Evolutionary conservation across 345 rosid species (phyloP).

Genomic region (Eucalyptus cloeziana): DNA sequence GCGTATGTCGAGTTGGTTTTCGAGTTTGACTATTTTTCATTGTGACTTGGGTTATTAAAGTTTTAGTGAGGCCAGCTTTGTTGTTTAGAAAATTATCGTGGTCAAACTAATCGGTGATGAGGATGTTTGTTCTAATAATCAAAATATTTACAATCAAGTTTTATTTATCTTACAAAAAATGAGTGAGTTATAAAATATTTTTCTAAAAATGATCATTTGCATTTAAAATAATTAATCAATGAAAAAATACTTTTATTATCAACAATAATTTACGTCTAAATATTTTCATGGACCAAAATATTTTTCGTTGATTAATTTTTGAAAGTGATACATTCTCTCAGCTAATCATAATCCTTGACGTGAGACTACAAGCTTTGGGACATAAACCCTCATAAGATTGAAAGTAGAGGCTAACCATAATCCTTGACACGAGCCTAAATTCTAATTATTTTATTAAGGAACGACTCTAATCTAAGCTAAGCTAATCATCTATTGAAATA

Average conservation of each 20-base stretch:
- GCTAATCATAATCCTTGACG: too few relatives aligned
- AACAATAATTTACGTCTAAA: not conserved
- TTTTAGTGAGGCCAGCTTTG: not conserved
- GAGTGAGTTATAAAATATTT: not conserved
- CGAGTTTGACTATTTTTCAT: not conserved
- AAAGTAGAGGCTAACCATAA: too few relatives aligned
- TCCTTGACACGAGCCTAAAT: too few relatives aligned
- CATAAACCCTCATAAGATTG: too few relatives aligned
- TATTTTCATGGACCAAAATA: not conserved
- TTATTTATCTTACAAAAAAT: not conserved
- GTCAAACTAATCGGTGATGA: not conserved
- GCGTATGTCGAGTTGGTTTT: not conserved
- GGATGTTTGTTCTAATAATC: not conserved
- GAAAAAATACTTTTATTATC: not conserved
- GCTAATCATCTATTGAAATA: too few relatives aligned
- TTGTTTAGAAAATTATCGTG: not conserved
- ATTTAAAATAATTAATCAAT: not conserved
- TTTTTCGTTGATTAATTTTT: not conserved
- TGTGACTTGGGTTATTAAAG: not conserved
- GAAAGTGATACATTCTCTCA: rapidly evolving
- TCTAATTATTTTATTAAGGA: too few relatives aligned
- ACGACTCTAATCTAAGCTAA: too few relatives aligned
- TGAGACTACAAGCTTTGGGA: too few relatives aligned
- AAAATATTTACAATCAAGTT: not conserved
- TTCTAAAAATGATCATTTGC: not conserved